A percentile compares a stretch with the other conserved stretches of the same genome.
Evolutionary conservation across 768 basidiomycete species (phyloP).

Genomic region (Trametopsis cervina): DNA sequence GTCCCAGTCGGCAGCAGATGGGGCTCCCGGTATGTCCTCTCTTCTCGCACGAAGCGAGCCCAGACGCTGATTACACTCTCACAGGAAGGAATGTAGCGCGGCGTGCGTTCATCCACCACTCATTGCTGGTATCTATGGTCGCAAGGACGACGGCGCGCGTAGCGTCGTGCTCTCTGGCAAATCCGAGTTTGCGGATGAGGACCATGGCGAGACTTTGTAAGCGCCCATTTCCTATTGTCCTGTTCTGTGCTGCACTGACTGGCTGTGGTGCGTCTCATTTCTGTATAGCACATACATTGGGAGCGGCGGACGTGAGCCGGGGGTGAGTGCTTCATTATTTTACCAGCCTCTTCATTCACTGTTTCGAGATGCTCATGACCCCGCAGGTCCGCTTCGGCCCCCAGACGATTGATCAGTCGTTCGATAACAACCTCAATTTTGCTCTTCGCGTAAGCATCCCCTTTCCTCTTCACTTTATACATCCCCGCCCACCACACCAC

Average conservation of each 20-base stretch:
- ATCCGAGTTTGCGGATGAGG: constrained; percentile 5
- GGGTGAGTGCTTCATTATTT: not conserved
- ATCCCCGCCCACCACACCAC: not conserved
- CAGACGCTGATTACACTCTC: not conserved
- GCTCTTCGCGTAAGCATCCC: constrained; percentile 4
- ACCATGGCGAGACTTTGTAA: constrained; percentile 10
- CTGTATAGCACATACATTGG: constrained; percentile 8
- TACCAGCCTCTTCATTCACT: not conserved
- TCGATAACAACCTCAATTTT: constrained; percentile 6
- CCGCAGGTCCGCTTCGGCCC: constrained; percentile 3
- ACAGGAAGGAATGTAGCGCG: constrained; percentile 1
- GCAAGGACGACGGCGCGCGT: constrained; percentile 4
- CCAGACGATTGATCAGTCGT: constrained; percentile 4
- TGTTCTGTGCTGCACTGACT: too few relatives aligned
- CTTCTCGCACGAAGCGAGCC: not conserved
- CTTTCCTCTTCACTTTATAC: too few relatives aligned
- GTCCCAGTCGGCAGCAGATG: not conserved
- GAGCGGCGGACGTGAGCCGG: constrained; percentile 8
- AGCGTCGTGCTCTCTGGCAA: constrained; percentile 6
- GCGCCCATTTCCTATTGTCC: not conserved
- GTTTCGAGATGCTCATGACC: not conserved
- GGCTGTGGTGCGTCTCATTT: not conserved
- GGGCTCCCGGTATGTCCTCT: not conserved
- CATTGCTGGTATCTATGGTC: constrained; percentile 9
- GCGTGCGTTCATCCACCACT: constrained; percentile 3